Percentiles rank a stretch among this genome's conserved stretches.
These are phyloP conservation scores for Copromyces sp. DNA, from an alignment of 495 filamentous ascomycete genomes.

Conservation along the genomic window DNA sequence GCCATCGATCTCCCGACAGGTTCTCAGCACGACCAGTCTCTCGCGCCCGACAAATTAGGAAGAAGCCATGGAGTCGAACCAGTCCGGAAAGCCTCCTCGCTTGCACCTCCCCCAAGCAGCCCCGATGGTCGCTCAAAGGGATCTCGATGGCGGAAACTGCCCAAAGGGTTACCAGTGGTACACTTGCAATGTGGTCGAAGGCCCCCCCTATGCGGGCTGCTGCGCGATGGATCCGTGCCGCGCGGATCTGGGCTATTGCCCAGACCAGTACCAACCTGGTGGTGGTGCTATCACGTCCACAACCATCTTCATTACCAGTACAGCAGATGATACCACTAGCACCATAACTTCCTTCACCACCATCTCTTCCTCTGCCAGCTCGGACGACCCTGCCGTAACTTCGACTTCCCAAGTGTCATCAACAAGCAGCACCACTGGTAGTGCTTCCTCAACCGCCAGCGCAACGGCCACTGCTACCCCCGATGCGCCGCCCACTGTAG, in stretches of 20 bases:
- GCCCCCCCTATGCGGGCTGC: conserved; percentile 9
- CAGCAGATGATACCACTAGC: background rate
- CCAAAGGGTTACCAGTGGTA: conserved; percentile 10
- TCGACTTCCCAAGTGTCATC: background rate
- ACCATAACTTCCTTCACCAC: background rate
- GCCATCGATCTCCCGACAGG: background rate
- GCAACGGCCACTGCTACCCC: background rate
- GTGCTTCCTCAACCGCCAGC: background rate
- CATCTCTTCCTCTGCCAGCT: background rate
- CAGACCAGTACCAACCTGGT: background rate
- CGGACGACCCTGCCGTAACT: background rate
- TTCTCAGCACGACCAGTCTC: background rate
- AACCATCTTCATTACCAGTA: background rate
- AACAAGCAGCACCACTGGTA: background rate
- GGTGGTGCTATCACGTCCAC: background rate
- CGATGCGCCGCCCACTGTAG: background rate
- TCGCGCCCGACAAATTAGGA: background rate
- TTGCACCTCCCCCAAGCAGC: background rate
- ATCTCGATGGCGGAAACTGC: background rate
- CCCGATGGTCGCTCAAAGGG: background rate
- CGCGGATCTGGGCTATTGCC: conserved; percentile 10
- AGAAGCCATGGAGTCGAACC: background rate
- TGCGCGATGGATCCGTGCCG: conserved; percentile 17
- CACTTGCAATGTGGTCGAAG: conserved; percentile 2
- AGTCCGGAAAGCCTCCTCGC: background rate